Evolutionary conservation across 179 eudicot species (phyloP).

Genomic region (Amaranthus tricolor): DNA sequence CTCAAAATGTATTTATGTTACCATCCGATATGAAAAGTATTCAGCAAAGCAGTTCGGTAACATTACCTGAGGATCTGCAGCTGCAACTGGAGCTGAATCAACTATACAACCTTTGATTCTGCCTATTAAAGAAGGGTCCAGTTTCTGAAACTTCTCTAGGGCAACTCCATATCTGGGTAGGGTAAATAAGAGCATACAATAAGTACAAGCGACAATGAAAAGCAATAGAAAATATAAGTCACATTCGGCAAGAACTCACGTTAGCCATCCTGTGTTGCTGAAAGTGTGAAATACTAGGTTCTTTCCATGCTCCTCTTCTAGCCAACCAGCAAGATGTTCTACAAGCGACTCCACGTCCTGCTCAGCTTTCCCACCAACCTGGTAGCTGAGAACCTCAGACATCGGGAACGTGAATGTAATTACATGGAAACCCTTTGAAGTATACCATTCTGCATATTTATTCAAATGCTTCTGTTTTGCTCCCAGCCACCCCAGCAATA

Average conservation of each 20-base stretch:
- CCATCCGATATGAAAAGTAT: background rate
- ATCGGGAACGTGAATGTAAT: constrained; percentile 95
- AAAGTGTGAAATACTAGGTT: constrained; percentile 92
- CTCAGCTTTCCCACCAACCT: constrained; percentile 92
- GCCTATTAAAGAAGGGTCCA: constrained; percentile 53
- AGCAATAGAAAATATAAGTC: background rate
- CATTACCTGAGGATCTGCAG: constrained; percentile 88
- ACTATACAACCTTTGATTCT: constrained; percentile 85
- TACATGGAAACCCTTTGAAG: constrained; percentile 89
- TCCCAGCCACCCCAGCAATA: constrained; percentile 94
- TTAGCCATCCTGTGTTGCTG: constrained; percentile 98
- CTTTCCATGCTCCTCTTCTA: constrained; percentile 87
- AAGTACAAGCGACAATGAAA: constrained; percentile 8
- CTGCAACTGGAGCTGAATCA: constrained; percentile 95
- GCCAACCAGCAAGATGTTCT: constrained; percentile 77
- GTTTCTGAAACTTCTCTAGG: constrained; percentile 73
- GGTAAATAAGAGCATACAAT: background rate
- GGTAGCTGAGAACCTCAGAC: constrained; percentile 83
- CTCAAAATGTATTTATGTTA: background rate
- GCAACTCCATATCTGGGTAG: constrained; percentile 74
- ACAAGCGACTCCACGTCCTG: constrained; percentile 72
- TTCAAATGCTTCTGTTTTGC: constrained; percentile 94
- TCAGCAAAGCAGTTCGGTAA: background rate
- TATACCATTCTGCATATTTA: constrained; percentile 86
- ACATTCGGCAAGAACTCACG: constrained; percentile 45